Base-by-base conservation (phyloP, 2,329 filamentous ascomycete genomes). In the Alternaria ethzedia region DNA sequence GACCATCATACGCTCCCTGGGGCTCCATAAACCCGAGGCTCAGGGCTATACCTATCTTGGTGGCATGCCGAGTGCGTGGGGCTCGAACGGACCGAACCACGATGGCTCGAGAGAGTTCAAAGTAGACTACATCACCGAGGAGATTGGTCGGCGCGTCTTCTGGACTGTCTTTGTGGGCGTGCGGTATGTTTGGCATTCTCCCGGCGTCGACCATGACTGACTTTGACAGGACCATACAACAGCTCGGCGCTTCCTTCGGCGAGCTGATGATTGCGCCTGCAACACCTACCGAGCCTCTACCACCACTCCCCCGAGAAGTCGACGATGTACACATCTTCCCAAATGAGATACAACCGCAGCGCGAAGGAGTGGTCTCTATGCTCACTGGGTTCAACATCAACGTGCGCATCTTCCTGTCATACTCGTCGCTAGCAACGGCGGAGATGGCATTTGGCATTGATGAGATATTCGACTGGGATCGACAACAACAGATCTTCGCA, bases 401-500 rank as follows among this genome's bases (percentile, higher is more conserved):
- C 63, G 89, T 93, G 32, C 88, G 90, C 54, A 88, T 96, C 36
- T 96, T 93, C 78, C 87, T 87, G 70, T 94, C 93, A 3, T 96
- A 95, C 85, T 93, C 92, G 59, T 85, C 89, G 5, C 82, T 96
- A 5, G 87, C 91, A 1, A 91, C 91, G n/a, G 88, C 94, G 72
- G 93, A 97, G 74, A 87, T 94, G 76, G 90, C 91, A 2, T 94
- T 94, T 77, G 93, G 93, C 11, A 90, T 93, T 71, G 90, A 91
- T 61, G 89, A 90, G 32, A 84, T 95, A 10, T 90, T 91, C 55
- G 87, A 90, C 55, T 95, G 91, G 88, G 86, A 89, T 17, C 88
- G 90, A n/a, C 93, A 97, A 79, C 89, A 91, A 69, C 85, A 86
- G 30, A 86, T 94, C 36, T 83, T 97, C 3, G 88, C 89, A 62